Evolutionary conservation across 805 yeast species (phyloP).

Genomic region (Saturnispora sekii): DNA sequence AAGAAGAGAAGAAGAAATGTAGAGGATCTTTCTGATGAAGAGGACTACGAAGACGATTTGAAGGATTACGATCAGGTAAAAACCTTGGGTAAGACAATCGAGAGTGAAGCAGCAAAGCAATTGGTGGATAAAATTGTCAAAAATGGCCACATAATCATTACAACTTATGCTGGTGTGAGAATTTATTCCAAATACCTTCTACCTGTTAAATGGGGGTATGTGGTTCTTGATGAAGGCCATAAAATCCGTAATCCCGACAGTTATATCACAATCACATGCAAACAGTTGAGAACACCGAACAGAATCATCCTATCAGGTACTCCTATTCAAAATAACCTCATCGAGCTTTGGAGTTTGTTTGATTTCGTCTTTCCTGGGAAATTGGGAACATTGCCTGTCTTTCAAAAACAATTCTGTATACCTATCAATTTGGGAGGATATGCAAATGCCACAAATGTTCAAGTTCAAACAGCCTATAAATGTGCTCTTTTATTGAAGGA

Average conservation of each 20-base stretch:
- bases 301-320: slow-evolving; percentile 89
- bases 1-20: slow-evolving; percentile 16
- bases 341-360: slow-evolving; percentile 89
- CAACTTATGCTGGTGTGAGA: slow-evolving; percentile 66
- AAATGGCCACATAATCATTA: slow-evolving; percentile 76
- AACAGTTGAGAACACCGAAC: slow-evolving; percentile 75
- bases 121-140: slow-evolving; percentile 48
- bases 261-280: slow-evolving; percentile 76
- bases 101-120: slow-evolving; percentile 26
- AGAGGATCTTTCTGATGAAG: slow-evolving; percentile 31
- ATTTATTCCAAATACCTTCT: slow-evolving; percentile 46
- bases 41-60: slow-evolving; percentile 38
- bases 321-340: slow-evolving; percentile 88
- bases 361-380: slow-evolving; percentile 95
- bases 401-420: slow-evolving; percentile 81
- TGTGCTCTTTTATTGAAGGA: slow-evolving; percentile 90
- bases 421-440: slow-evolving; percentile 98
- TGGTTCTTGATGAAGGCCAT: slow-evolving; percentile 91
- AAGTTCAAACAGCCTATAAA: slow-evolving; percentile 91
- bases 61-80: slow-evolving; percentile 27
- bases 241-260: slow-evolving; percentile 93
- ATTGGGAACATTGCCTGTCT: slow-evolving; percentile 89
- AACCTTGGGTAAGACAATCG: slow-evolving; percentile 20
- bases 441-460: slow-evolving; percentile 92
- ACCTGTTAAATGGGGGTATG: slow-evolving; percentile 80